Percentiles rank a stretch among this genome's conserved stretches.
phyloP scores from a whole-genome alignment of 495 filamentous ascomycete genomes.

The Xylaria acuta region DNA sequence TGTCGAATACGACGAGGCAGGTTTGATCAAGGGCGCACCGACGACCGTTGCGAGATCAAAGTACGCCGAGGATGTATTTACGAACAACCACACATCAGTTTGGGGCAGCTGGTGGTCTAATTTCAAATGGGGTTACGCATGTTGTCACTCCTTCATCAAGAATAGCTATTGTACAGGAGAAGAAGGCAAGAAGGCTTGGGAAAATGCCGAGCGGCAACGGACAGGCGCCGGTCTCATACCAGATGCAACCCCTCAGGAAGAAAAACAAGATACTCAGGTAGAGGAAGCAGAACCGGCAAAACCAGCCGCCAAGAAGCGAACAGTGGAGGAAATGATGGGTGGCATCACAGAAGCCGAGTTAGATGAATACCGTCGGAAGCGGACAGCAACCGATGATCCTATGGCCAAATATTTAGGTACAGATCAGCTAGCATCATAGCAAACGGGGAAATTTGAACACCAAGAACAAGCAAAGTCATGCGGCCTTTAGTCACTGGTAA shows the following conservation, averaged over 20 bases:
- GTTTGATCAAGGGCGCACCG: conserved; percentile 85
- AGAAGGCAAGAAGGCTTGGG: conserved; percentile 75
- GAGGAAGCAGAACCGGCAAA: conserved; percentile 40
- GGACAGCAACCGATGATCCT: conserved; percentile 74
- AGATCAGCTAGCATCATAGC: conserved; percentile 42
- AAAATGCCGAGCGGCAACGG: conserved; percentile 66
- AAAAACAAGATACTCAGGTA: conserved; percentile 37
- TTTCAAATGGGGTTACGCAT: conserved; percentile 97
- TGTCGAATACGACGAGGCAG: conserved; percentile 92
- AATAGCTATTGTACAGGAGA: conserved; percentile 98
- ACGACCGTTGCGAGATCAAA: conserved; percentile 80
- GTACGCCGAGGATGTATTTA: conserved; percentile 84
- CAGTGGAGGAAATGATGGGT: conserved; percentile 74
- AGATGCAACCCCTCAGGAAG: conserved; percentile 34
- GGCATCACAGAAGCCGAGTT: conserved; percentile 82
- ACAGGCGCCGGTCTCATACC: conserved; percentile 54
- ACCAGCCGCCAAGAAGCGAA: conserved; percentile 65
- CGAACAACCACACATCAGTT: conserved; percentile 90
- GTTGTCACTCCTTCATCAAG: conserved; percentile 90
- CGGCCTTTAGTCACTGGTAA: conserved; percentile 23
- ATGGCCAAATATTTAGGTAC: conserved; percentile 75
- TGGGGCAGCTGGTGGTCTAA: conserved; percentile 98
- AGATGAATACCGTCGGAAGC: conserved; percentile 79
- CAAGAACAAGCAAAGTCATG: neutral
- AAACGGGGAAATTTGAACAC: neutral